Base-by-base conservation (phyloP, 2,329 filamentous ascomycete genomes). In the Pezicula neosporulosa region DNA sequence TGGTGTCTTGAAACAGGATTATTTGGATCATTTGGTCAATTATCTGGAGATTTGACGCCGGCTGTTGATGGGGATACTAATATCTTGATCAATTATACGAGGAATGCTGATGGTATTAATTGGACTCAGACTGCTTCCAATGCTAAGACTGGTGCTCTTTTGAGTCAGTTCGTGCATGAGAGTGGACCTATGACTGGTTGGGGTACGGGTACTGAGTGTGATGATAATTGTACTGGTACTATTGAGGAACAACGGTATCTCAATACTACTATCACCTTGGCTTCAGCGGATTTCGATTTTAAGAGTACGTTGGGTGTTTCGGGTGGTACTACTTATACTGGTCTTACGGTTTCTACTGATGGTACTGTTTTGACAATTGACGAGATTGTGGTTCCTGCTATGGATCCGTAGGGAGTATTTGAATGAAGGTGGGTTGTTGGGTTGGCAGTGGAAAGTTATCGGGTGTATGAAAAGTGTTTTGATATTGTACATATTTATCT, bases 121-220 rank as follows among this genome's bases (percentile, higher is more conserved):
- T 63, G 53, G 56, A 61, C 52, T 1, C 62, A 64, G 56, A 60
- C 43, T 44, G 61, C 71, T 15, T 71, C 68, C 27, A 68, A 73
- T 44, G 68, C 64, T 3, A 42, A 62, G 24, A 70, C 66, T 16
- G 66, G 70, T 12, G 60, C 56, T 7, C 36, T 60, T 1, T 60
- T 74, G 12, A 68, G 66, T 10, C 63, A 65, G 1, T 72, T 68
- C 56, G 62, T 61, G 6, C 60, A 66, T 28, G 60, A 63, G 36
- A 66, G 66, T 4, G 70, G 71, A 0, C 68, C 68, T 15, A 73
- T 72, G 70, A 70, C 60, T 9, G 69, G 66, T 9, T 68, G 63
- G 45, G 66, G 70, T 39, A 73, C 70, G 2, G 70, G 70, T n/a
- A 74, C 70, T 2, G 69, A 73, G 55, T 74, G 71, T 42, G 55